Base-by-base conservation (phyloP, 192 early-diverging fungal genomes). In the Dimargaris cristalligena region DNA sequence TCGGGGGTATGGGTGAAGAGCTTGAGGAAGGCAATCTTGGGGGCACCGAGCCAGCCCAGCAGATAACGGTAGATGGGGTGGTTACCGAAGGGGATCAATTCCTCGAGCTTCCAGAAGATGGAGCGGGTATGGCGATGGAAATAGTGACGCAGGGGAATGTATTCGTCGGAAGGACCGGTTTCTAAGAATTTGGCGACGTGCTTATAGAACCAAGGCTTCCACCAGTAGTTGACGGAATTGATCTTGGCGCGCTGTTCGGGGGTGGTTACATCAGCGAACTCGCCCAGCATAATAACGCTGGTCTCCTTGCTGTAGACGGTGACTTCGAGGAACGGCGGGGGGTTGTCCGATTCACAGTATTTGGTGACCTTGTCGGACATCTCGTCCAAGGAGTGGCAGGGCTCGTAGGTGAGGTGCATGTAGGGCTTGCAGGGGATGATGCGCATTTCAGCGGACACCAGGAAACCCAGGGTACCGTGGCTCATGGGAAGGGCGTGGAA, bases 61-160 rank as follows among this genome's bases (percentile, higher is more conserved):
- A 65, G 63, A 56, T 66, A 62, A 20, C 67, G 60, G 67, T 66
- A 72, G 25, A 62, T 45, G 58, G 62, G 57, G 41, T 60, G 54
- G 65, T 72, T 72, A 20, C 71, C 71, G 35, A 72, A 65, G 13
- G 71, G 71, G 25, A 72, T 57, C 38, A 72, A 61, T 45, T 65
- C 58, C 34, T 63, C 67, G 8, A 65, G 50, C 49, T 66, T 62
- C 71, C 71, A 72, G 67, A 65, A 72, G 34, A 72, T 51, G 16
- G 67, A 66, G n/a, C 67, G 61, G 32, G 71, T 72, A 64, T 72
- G 71, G n/a, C 71, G 59, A 65, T 72, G 71, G 60, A 63, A 63
- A 62, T 72, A 72, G 62, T 72, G 62, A 33, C 71, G 63, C 34
- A 72, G 57, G 4, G 71, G 71, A 26, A 72, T 66, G 67, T 68